Evolutionary conservation across 805 yeast genomes (phyloP).

Genomic region (Dipodascus albidus): DNA sequence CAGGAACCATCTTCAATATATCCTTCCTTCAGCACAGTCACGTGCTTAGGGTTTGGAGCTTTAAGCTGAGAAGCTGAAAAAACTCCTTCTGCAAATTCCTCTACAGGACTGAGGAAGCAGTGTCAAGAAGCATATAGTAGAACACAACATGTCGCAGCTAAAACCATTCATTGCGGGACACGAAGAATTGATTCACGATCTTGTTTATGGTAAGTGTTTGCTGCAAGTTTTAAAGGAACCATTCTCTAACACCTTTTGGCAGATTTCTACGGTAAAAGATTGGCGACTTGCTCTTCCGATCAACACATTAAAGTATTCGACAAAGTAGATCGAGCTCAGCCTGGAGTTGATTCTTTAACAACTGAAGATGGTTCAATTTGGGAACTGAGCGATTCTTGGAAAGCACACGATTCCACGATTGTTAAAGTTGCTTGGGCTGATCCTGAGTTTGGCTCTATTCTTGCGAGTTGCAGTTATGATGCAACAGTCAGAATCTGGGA

Average conservation of each 20-base stretch:
- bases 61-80: no score
- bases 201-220: conserved; percentile 47
- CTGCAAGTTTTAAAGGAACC: not conserved
- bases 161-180: conserved; percentile 83
- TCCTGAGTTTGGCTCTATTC: conserved; percentile 81
- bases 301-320: conserved; percentile 88
- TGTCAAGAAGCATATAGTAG: no score
- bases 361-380: conserved; percentile 41
- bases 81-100: not conserved
- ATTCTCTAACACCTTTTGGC: not conserved
- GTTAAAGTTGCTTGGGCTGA: conserved; percentile 85
- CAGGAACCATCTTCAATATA: not conserved
- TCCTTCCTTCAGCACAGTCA: no score
- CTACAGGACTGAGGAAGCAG: no score
- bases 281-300: conserved; percentile 93
- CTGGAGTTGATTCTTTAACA: conserved; percentile 6
- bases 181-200: conserved; percentile 84
- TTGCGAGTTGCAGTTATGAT: conserved; percentile 86
- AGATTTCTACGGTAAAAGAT: conserved; percentile 78
- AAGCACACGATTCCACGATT: conserved; percentile 86
- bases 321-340: conserved; percentile 35
- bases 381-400: conserved; percentile 83
- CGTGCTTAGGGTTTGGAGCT: no score
- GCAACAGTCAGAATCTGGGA: conserved; percentile 86
- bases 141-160: conserved; percentile 18